These are phyloP conservation scores for Yamadazyma takamatsuzukensis DNA, from an alignment of 805 yeast genomes.

Conservation along the genomic window DNA sequence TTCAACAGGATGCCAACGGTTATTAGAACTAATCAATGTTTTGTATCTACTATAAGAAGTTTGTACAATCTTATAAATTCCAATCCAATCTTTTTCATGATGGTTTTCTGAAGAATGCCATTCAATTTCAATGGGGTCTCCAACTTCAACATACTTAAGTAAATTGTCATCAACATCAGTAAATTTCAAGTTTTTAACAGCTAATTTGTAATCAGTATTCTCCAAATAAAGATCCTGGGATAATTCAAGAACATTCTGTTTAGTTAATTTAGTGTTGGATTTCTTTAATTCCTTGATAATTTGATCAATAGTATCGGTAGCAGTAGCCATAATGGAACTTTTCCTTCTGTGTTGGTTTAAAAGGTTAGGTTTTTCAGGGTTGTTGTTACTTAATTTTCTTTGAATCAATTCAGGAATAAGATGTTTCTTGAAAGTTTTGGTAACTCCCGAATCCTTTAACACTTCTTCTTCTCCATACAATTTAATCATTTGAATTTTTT, in stretches of 20 bases:
- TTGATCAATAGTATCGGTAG: constrained; percentile 43
- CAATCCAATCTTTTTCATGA: constrained; percentile 67
- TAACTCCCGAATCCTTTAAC: constrained; percentile 50
- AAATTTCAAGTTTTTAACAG: constrained; percentile 18
- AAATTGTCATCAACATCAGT: constrained; percentile 9
- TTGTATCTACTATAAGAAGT: constrained; percentile 52
- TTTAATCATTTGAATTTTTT: constrained; percentile 72
- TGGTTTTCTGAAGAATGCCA: constrained; percentile 55
- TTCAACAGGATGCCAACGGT: constrained; percentile 55
- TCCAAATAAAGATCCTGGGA: constrained; percentile 38
- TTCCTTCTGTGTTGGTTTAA: constrained; percentile 15
- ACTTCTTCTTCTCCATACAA: constrained; percentile 67
- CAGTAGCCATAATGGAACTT: constrained; percentile 27
- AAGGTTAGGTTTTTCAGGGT: constrained; percentile 8
- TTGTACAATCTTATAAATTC: constrained; percentile 61
- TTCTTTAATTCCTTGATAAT: constrained; percentile 39
- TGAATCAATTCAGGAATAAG: constrained; percentile 37
- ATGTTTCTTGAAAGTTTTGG: constrained; percentile 40
- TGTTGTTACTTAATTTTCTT: constrained; percentile 23
- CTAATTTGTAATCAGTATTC: constrained; percentile 30
- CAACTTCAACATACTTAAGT: constrained; percentile 31
- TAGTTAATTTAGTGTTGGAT: constrained; percentile 29
- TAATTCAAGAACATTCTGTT: constrained; percentile 34
- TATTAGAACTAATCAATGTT: constrained; percentile 59
- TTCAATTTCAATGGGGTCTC: constrained; percentile 49